These are phyloP conservation scores for Tardiomyces depauwii DNA, from an alignment of 1,139 yeast species.

Conservation along the genomic window DNA sequence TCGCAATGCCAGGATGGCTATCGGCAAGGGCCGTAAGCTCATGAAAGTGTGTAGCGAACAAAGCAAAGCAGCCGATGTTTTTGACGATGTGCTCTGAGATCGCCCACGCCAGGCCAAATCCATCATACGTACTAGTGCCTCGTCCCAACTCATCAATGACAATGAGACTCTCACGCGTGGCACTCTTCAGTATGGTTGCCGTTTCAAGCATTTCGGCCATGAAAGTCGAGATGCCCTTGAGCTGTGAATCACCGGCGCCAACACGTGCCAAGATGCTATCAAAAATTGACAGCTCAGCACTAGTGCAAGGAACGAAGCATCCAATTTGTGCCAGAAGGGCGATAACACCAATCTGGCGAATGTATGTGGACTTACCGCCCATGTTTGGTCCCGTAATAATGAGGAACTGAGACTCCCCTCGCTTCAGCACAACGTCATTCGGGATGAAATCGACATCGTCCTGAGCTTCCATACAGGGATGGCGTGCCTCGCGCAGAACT, in stretches of 20 bases:
- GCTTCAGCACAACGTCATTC: conserved; percentile 56
- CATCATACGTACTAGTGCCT: conserved; percentile 95
- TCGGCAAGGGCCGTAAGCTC: conserved; percentile 76
- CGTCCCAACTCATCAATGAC: conserved; percentile 93
- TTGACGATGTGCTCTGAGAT: conserved; percentile 76
- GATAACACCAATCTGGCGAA: conserved; percentile 84
- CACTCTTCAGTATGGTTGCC: conserved; percentile 79
- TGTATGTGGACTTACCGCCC: conserved; percentile 97
- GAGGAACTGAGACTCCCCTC: conserved; percentile 49
- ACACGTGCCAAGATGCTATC: conserved; percentile 92
- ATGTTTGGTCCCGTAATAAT: conserved; percentile 96
- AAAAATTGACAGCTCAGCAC: conserved; percentile 68
- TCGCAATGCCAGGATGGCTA: conserved; percentile 49
- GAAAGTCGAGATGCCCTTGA: conserved; percentile 92
- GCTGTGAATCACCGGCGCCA: conserved; percentile 97
- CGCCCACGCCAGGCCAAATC: conserved; percentile 96
- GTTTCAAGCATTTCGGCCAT: conserved; percentile 99
- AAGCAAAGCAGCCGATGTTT: conserved; percentile 60
- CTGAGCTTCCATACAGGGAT: conserved; percentile 88
- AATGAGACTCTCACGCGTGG: conserved; percentile 72
- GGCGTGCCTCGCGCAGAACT: conserved; percentile 62
- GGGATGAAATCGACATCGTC: conserved; percentile 82
- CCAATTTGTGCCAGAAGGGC: conserved; percentile 89
- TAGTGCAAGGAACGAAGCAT: conserved; percentile 70
- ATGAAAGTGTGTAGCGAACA: conserved; percentile 96